Evolutionary conservation across 352 stramenopile genomes (phyloP).

Genomic region (Phytopythium boreale): DNA sequence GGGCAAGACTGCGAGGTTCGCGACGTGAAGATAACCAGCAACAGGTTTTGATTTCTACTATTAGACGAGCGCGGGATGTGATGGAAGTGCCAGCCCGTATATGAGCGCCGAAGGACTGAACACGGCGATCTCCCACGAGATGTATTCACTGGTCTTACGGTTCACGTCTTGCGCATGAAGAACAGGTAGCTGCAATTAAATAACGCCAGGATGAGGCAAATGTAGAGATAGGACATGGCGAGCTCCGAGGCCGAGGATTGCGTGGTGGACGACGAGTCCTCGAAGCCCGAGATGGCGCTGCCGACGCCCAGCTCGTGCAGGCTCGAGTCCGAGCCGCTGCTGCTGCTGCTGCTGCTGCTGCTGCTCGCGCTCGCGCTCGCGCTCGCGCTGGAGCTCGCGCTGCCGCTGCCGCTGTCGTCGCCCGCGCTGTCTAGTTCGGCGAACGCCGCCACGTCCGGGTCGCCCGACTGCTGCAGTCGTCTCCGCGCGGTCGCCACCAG

Average conservation of each 20-base stretch:
- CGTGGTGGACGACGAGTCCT: constrained; percentile 23
- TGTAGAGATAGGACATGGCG: constrained; percentile 32
- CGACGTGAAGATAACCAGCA: neutral
- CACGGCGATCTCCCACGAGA: neutral
- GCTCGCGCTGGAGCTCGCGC: neutral
- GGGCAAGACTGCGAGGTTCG: neutral
- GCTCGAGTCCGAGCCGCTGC: constrained; percentile 19
- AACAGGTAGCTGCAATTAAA: constrained; percentile 53
- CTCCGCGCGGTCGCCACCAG: neutral
- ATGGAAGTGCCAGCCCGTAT: no score
- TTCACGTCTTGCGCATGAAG: constrained; percentile 43
- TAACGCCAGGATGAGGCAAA: constrained; percentile 33
- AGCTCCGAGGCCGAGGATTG: constrained; percentile 26
- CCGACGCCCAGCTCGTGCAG: neutral
- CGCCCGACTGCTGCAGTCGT: neutral
- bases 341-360: constrained; percentile 20
- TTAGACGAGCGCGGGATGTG: neutral
- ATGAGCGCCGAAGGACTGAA: no score
- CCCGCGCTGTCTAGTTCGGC: no score
- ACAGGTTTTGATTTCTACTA: neutral
- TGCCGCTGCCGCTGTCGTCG: neutral
- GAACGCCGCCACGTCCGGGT: neutral
- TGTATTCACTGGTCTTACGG: neutral
- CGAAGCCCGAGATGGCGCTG: constrained; percentile 12
- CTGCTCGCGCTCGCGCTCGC: constrained; percentile 6